Evolutionary conservation across 768 basidiomycete genomes (phyloP).

Genomic region (Mycena haematopus): DNA sequence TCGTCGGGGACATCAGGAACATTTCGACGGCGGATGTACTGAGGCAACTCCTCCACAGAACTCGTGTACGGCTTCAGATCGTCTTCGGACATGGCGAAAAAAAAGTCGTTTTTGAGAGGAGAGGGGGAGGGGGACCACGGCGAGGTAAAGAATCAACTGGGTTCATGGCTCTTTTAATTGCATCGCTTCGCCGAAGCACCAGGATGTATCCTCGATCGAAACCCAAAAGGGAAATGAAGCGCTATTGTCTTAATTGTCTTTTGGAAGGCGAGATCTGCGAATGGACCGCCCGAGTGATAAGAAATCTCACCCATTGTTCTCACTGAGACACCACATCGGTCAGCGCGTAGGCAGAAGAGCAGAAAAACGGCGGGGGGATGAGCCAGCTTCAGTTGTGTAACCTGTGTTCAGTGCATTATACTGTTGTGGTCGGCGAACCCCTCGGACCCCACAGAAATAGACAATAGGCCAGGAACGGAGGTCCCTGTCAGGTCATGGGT

Average conservation of each 20-base stretch:
- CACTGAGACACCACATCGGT: background rate
- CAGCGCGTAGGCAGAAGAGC: background rate
- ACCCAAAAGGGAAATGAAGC: background rate
- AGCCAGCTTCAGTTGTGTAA: no score
- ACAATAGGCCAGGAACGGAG: no score
- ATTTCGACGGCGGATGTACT: conserved; percentile 52
- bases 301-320: conserved; percentile 12
- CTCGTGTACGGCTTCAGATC: conserved; percentile 45
- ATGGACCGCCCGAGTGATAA: background rate
- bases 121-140: conserved; percentile 39
- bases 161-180: conserved; percentile 48
- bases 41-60: conserved; percentile 47
- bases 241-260: conserved; percentile 9
- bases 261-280: background rate
- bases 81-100: conserved; percentile 53
- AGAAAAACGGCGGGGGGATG: no score
- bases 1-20: conserved; percentile 83
- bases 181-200: conserved; percentile 33
- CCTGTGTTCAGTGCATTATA: no score
- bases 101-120: conserved; percentile 31
- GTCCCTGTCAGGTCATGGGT: background rate
- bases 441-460: no score
- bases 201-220: conserved; percentile 13
- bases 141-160: conserved; percentile 30
- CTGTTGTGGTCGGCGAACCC: no score